Evolutionary conservation across 495 filamentous ascomycete genomes (phyloP), one percentile per base, ranked within the genome.

Genomic region (Tuber calosporum): DNA sequence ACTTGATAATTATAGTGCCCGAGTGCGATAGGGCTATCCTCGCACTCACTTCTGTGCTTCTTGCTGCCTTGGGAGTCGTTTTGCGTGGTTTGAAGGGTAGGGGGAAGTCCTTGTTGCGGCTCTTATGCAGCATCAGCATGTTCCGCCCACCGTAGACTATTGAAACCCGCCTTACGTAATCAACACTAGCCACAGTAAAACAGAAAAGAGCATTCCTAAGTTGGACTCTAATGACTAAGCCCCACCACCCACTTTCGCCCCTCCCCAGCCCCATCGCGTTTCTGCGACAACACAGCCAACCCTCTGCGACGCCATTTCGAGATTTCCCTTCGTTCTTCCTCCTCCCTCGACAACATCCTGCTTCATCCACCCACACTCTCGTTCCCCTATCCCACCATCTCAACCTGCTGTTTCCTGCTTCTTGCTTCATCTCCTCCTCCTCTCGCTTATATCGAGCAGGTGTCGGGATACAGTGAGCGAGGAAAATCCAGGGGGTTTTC

Each of bases 221-320:
- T 62, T 17, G 53, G 53, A 17, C 53, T 6, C 2, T n/a, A 11
- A 13, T 62, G 53, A 62, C 53, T 62, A 62, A 62, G 53, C 53
- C 53, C 53, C 13, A 15, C 13, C 13, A 5, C 26, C 11, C 13
- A 34, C 11, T 15, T 62, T 62, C 53, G 53, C 26, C 45, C 2
- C 45, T 38, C 48, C 68, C 77, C 76, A 78, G 76, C 76, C 76
- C 76, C 76, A 78, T 78, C 76, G 75, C 74, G 76, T 78, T 78
- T 77, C 76, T 78, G 76, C 76, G 74, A 78, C 76, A 78, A 78
- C 76, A 58, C 67, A 77, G 42, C 76, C 76, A 78, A 78, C 76
- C 76, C 26, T 62, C 53, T 62, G 53, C 53, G 53, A 62, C 53
- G 53, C 53, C 53, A 62, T 62, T 62, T 62, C 53, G 13, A 34